A percentile compares a stretch with the other conserved stretches of the same genome.
Conservation (phyloP, 257 asterid genomes). For the Vinca minor region DNA sequence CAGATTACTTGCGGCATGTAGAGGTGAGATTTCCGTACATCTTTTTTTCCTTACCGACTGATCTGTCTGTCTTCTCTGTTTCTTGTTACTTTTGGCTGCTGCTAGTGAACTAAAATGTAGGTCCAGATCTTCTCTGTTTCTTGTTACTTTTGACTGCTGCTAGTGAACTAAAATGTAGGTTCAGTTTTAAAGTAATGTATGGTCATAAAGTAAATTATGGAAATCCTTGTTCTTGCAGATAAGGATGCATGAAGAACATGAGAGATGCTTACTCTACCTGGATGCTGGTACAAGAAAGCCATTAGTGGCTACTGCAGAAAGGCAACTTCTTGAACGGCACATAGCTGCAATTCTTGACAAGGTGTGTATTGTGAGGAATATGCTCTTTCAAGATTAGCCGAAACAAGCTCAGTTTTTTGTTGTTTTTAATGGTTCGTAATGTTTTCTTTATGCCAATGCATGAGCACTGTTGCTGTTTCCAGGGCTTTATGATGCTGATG, state of each 20-base stretch:
- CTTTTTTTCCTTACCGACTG: not conserved
- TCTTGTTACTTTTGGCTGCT: not conserved
- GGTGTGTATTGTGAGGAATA: constrained; percentile 28
- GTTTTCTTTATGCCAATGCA: constrained; percentile 8
- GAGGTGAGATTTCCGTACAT: constrained; percentile 47
- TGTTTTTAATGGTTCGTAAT: constrained; percentile 5
- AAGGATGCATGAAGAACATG: constrained; percentile 97
- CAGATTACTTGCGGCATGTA: constrained; percentile 83
- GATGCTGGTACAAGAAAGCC: constrained; percentile 81
- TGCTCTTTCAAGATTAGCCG: not conserved
- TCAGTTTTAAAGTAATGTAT: not conserved
- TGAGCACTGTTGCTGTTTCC: constrained; percentile 18
- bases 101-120: not conserved
- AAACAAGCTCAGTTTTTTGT: not conserved
- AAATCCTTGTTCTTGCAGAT: constrained; percentile 30
- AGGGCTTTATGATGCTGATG: constrained; percentile 86
- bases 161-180: too few relatives aligned
- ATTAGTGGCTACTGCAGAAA: constrained; percentile 76
- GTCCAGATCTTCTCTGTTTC: not conserved
- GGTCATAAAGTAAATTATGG: not conserved
- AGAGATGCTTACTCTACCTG: constrained; percentile 75
- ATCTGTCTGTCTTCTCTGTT: not conserved
- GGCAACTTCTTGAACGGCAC: constrained; percentile 75
- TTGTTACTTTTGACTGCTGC: not conserved
- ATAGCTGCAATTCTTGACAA: constrained; percentile 79